These are phyloP conservation scores for Cyathus striatus DNA, from an alignment of 768 basidiomycete species.

Conservation along the genomic window DNA sequence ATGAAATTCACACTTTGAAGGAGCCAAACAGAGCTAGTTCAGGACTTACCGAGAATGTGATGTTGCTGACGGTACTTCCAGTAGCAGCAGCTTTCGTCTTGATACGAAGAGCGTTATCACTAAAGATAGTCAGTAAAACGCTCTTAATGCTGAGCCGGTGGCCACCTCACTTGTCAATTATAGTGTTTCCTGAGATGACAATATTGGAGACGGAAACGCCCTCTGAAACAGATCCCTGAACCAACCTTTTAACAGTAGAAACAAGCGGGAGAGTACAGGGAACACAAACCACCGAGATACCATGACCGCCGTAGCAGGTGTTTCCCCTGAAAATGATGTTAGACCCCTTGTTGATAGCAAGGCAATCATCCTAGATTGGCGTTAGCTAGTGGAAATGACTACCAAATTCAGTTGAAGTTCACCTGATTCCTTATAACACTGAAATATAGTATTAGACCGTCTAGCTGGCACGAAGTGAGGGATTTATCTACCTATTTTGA, in stretches of 20 bases:
- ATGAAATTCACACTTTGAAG: not conserved
- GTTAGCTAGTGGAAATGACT: too few relatives aligned
- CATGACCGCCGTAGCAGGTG: constrained; percentile 56
- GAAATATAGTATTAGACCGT: not conserved
- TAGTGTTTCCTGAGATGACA: constrained; percentile 43
- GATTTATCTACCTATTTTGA: constrained; percentile 28
- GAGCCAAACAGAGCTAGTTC: not conserved
- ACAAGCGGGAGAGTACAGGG: not conserved
- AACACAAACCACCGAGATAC: constrained; percentile 54
- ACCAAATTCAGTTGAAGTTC: too few relatives aligned
- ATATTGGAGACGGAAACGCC: constrained; percentile 40
- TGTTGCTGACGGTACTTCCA: constrained; percentile 39
- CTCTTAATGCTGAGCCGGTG: not conserved
- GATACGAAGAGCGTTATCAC: constrained; percentile 55
- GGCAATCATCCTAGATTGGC: constrained; percentile 48
- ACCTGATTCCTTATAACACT: constrained; percentile 26
- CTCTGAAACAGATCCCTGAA: constrained; percentile 51
- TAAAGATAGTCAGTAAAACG: constrained; percentile 11
- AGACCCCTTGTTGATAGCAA: constrained; percentile 42
- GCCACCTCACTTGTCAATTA: constrained; percentile 44
- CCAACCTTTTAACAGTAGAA: too few relatives aligned
- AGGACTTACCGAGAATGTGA: constrained; percentile 45
- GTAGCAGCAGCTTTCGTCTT: constrained; percentile 46
- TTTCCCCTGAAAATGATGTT: constrained; percentile 48
- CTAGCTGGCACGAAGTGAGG: not conserved